A percentile compares a stretch with the other conserved stretches of the same genome.
These are phyloP conservation scores for Colletotrichum simmondsii DNA, from an alignment of 2,329 filamentous ascomycete genomes.

Conservation along the genomic window DNA sequence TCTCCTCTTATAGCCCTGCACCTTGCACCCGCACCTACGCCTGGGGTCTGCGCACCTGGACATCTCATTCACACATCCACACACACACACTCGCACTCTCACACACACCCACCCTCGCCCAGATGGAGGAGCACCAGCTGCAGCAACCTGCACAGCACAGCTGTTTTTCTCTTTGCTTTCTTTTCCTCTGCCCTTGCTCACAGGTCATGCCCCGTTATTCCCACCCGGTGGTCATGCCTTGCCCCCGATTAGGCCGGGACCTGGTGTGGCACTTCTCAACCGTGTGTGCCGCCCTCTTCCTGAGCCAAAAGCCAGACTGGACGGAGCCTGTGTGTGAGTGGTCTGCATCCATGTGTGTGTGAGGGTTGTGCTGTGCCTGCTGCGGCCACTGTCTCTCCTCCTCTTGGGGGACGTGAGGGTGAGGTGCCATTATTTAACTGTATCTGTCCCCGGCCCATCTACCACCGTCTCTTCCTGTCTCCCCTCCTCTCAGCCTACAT, in stretches of 20 bases:
- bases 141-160: not conserved
- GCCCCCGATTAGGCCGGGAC: conserved; percentile 27
- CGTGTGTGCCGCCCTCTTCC: conserved; percentile 13
- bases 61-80: not conserved
- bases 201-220: conserved; percentile 13
- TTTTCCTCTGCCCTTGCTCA: not conserved
- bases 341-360: not conserved
- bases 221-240: conserved; percentile 28
- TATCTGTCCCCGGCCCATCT: conserved; percentile 47
- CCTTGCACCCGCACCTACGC: not conserved
- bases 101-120: not conserved
- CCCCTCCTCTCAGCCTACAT: conserved; percentile 44
- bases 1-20: not conserved
- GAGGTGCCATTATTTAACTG: conserved; percentile 33
- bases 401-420: conserved; percentile 1
- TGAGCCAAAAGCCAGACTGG: conserved; percentile 12
- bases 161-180: not conserved
- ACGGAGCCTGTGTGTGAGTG: not conserved
- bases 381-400: conserved; percentile 15
- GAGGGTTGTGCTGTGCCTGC: conserved; percentile 3
- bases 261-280: conserved; percentile 28
- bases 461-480: conserved; percentile 46
- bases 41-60: conserved; percentile 3
- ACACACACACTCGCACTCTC: not conserved
- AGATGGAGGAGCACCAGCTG: not conserved